These are phyloP conservation scores for Cutaneotrichosporon sp. DNA, from an alignment of 1,284 basidiomycete genomes.

Conservation along the genomic window DNA sequence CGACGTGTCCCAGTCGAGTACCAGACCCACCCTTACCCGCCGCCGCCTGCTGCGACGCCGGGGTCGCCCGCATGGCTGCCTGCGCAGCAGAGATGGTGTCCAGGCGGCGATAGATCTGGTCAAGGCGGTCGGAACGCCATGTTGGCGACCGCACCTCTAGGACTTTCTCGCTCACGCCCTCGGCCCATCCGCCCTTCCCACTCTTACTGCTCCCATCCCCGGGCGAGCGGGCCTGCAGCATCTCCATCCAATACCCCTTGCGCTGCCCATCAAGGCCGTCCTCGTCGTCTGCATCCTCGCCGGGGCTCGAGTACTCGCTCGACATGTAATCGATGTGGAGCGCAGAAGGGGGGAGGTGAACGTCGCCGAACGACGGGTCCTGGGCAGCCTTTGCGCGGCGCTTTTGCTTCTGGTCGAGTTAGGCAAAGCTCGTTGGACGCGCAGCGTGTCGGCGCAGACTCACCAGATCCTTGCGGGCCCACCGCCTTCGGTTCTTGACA, in stretches of 20 bases:
- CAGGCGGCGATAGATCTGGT: slow-evolving; percentile 39
- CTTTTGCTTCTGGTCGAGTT: slow-evolving; percentile 47
- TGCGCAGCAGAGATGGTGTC: slow-evolving; percentile 34
- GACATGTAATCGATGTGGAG: slow-evolving; percentile 54
- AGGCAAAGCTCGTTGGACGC: not conserved
- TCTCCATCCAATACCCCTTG: slow-evolving; percentile 17
- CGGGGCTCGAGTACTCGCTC: slow-evolving; percentile 51
- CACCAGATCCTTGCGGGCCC: slow-evolving; percentile 53
- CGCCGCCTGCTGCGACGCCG: slow-evolving; percentile 15
- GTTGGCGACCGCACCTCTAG: slow-evolving; percentile 65
- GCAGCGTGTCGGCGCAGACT: slow-evolving; percentile 14
- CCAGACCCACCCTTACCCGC: slow-evolving; percentile 1
- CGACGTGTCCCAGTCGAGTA: slow-evolving; percentile 35
- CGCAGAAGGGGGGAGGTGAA: slow-evolving; percentile 32
- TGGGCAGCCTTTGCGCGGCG: slow-evolving; percentile 40
- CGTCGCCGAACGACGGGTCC: slow-evolving; percentile 29
- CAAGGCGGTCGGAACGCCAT: slow-evolving; percentile 46
- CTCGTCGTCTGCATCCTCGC: slow-evolving; percentile 35
- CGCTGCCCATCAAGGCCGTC: slow-evolving; percentile 13
- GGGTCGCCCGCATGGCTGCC: slow-evolving; percentile 27
- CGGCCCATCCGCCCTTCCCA: slow-evolving; percentile 64
- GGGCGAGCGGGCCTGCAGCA: slow-evolving; percentile 50
- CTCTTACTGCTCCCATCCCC: not conserved
- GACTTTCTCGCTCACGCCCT: slow-evolving; percentile 63
- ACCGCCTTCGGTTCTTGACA: slow-evolving; percentile 48